Base-by-base conservation (phyloP, 1,284 basidiomycete genomes). In the Fistulinella cinereoalba region DNA sequence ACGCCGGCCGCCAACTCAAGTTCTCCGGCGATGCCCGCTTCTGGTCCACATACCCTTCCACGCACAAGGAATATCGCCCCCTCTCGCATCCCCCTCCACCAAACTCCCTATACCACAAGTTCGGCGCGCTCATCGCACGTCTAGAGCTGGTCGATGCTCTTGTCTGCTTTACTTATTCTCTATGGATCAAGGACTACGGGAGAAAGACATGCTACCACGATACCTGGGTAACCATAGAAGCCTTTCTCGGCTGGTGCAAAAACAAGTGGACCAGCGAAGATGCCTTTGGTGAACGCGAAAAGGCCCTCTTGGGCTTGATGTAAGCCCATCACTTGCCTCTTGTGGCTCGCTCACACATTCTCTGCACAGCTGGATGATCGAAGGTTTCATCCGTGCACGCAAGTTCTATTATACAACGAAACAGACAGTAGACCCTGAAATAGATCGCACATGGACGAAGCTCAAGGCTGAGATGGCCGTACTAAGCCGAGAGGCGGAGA, bases 111-210 rank as follows among this genome's bases (percentile, higher is more conserved):
- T 88, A 88, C 64, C 81, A 87, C 64, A 84, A 81, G 58, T 74
- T 80, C 52, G 83, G 83, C 25, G 79, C 79, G 29, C 67, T 85
- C 51, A 82, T 88, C 58, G 83, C 84, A 23, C 78, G 83, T 25
- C 72, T 88, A n/a, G 85, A 88, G 62, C 76, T 84, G 34, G 65
- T 87, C 34, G 85, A 88, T 62, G 81, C 84, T 31, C 73, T 88
- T 44, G 69, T 88, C 34, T 83, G 80, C 66, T 88, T 88, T 63
- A 76, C 82, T 4, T 88, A 87, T 62, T 76, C 82, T 2, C 70
- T 84, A 47, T 88, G 85, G 85, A 76, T 74, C 61, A 79, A 73
- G 56, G 86, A 88, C 52, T 79, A 79, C 55, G 64, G 68, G 53
- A 71, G 71, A 44, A 70, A 71, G 42, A 58, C 61, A 8, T 84